Percentiles rank a stretch among this genome's conserved stretches.
phyloP scores from a whole-genome alignment of 805 yeast genomes.

The Lipomyces yamanashiensis region DNA sequence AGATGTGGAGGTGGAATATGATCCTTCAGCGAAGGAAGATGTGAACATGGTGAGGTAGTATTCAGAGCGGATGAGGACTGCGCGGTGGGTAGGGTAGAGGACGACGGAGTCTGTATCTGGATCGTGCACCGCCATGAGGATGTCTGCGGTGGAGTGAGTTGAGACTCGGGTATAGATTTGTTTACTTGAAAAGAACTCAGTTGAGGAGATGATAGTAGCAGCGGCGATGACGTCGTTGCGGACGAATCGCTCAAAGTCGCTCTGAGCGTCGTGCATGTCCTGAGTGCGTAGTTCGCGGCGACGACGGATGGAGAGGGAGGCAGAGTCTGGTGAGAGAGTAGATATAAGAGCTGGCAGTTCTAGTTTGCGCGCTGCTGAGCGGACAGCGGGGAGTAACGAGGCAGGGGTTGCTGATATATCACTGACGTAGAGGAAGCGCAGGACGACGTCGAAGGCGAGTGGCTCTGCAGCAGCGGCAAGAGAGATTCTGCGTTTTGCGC shows the following conservation, averaged over 20 bases:
- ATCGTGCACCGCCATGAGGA: constrained; percentile 26
- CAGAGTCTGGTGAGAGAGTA: constrained; percentile 44
- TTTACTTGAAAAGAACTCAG: neutral
- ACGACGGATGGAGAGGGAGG: constrained; percentile 42
- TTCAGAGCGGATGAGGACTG: constrained; percentile 63
- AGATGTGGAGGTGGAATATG: constrained; percentile 30
- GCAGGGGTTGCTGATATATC: constrained; percentile 47
- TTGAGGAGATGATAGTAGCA: neutral
- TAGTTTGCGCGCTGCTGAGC: constrained; percentile 46
- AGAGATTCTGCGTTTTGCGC: constrained; percentile 32
- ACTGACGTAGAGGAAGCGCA: constrained; percentile 48
- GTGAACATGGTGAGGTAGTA: constrained; percentile 68
- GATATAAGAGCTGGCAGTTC: constrained; percentile 48
- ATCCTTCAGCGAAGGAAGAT: constrained; percentile 53
- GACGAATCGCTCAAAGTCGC: constrained; percentile 41
- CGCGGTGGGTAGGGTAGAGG: constrained; percentile 68
- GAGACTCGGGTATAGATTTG: constrained; percentile 18
- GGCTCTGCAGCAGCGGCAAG: constrained; percentile 39
- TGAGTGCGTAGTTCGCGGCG: constrained; percentile 45
- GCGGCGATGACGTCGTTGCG: constrained; percentile 40
- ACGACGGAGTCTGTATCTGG: constrained; percentile 9
- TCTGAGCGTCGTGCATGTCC: constrained; percentile 44
- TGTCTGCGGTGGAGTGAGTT: constrained; percentile 33
- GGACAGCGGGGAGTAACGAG: constrained; percentile 23
- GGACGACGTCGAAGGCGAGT: constrained; percentile 40